These are phyloP conservation scores for Nectriaceae sp. DNA, from an alignment of 2,329 filamentous ascomycete species.

Conservation along the genomic window DNA sequence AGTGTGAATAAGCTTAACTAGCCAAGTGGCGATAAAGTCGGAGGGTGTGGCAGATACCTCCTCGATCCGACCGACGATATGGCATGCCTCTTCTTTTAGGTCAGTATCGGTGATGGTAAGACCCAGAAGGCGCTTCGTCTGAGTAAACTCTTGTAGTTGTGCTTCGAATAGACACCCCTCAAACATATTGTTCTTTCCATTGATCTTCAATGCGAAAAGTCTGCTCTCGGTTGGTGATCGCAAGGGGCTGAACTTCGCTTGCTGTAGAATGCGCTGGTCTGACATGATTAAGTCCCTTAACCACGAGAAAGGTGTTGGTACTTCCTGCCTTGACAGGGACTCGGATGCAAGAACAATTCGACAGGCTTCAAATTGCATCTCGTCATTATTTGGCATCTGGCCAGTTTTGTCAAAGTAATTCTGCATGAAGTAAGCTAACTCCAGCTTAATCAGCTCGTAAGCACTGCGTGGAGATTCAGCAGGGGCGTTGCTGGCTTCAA, in stretches of 20 bases:
- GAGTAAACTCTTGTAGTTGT: constrained; percentile 21
- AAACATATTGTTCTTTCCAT: constrained; percentile 31
- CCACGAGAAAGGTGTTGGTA: constrained; percentile 14
- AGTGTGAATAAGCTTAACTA: constrained; percentile 19
- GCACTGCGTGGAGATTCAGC: constrained; percentile 21
- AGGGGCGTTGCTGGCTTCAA: constrained; percentile 16
- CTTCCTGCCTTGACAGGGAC: neutral
- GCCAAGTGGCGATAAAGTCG: constrained; percentile 28
- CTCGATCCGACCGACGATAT: constrained; percentile 20
- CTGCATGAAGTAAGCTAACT: constrained; percentile 22
- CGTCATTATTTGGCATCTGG: constrained; percentile 14
- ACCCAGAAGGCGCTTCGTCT: constrained; percentile 8
- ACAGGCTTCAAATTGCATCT: constrained; percentile 20
- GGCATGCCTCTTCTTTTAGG: constrained; percentile 22
- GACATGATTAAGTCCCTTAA: constrained; percentile 21
- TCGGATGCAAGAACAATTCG: constrained; percentile 24
- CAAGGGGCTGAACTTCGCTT: constrained; percentile 28
- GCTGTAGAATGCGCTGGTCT: constrained; percentile 11
- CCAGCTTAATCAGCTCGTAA: constrained; percentile 23
- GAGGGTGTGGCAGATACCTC: constrained; percentile 20
- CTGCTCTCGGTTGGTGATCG: constrained; percentile 25
- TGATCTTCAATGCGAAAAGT: constrained; percentile 24
- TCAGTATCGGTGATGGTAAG: constrained; percentile 16
- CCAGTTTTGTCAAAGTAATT: constrained; percentile 14
- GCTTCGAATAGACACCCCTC: constrained; percentile 30